A percentile compares a stretch with the other conserved stretches of the same genome.
Evolutionary conservation across 805 yeast species (phyloP).

Genomic region (Kodamaea kaohsiungensis): DNA sequence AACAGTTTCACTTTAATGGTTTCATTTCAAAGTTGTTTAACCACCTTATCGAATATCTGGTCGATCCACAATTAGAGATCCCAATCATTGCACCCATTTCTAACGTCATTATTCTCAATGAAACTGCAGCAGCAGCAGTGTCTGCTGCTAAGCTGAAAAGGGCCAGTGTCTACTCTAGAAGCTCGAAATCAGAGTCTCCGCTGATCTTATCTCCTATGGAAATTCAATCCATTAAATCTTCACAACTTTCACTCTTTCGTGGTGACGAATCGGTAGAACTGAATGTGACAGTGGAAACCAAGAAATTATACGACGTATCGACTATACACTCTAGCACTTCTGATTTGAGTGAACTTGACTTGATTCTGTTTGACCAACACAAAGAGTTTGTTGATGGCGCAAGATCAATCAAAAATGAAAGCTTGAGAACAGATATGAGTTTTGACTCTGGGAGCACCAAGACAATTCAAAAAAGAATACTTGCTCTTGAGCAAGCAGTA

Average conservation of each 20-base stretch:
- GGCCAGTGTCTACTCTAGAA: neutral
- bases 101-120: neutral
- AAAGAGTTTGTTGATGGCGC: neutral
- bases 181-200: neutral
- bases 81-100: neutral
- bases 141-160: neutral
- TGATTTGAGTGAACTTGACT: neutral
- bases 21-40: slow-evolving; percentile 12
- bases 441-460: neutral
- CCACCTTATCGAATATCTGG: neutral
- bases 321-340: neutral
- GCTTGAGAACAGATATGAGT: neutral
- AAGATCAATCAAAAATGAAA: neutral
- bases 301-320: neutral
- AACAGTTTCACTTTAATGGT: slow-evolving; percentile 10
- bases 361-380: neutral
- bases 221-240: slow-evolving; percentile 7
- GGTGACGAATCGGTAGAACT: slow-evolving; percentile 5
- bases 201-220: neutral
- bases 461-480: neutral
- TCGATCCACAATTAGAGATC: slow-evolving; percentile 3
- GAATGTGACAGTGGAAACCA: neutral
- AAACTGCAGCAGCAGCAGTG: neutral
- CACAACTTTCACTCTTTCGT: slow-evolving; percentile 9
- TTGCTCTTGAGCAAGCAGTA: neutral